phyloP scores from a whole-genome alignment of 169 alveolate species.

The Eimeria falciformis region DNA sequence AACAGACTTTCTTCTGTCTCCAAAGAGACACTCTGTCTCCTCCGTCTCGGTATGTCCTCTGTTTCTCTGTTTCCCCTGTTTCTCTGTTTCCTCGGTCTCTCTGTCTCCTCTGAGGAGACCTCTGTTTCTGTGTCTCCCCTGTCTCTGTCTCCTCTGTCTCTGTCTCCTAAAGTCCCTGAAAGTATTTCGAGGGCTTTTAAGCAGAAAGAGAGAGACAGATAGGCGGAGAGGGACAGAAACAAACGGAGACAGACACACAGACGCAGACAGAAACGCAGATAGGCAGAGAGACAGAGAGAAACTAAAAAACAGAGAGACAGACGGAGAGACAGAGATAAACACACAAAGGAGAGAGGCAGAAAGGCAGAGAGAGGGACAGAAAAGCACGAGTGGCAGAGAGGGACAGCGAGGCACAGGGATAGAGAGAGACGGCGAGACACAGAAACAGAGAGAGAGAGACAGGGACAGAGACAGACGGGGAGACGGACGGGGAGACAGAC shows the following conservation, averaged over 20 bases:
- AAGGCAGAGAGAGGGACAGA: not conserved
- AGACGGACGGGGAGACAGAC: not conserved
- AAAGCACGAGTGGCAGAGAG: not conserved
- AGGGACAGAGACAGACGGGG: not conserved
- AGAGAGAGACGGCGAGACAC: not conserved
- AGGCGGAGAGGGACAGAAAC: not conserved
- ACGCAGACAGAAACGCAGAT: not conserved
- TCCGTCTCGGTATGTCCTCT: too few species aligned
- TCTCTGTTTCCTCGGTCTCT: too few species aligned
- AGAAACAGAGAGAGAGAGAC: not conserved
- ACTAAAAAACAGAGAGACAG: not conserved
- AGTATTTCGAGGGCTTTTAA: not conserved
- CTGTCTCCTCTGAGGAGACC: too few species aligned
- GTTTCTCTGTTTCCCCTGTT: too few species aligned
- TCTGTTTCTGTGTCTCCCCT: too few species aligned
- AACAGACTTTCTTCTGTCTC: too few species aligned
- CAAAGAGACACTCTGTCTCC: too few species aligned
- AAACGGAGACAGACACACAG: not conserved
- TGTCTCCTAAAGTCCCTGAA: too few species aligned
- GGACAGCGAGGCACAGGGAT: not conserved
- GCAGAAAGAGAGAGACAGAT: not conserved
- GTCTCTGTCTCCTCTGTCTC: too few species aligned
- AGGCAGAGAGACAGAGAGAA: not conserved
- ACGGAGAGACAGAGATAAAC: not conserved
- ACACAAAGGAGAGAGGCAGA: not conserved